phyloP scores from a whole-genome alignment of 31 red algal genomes.

The Porphyra umbilicalis region DNA sequence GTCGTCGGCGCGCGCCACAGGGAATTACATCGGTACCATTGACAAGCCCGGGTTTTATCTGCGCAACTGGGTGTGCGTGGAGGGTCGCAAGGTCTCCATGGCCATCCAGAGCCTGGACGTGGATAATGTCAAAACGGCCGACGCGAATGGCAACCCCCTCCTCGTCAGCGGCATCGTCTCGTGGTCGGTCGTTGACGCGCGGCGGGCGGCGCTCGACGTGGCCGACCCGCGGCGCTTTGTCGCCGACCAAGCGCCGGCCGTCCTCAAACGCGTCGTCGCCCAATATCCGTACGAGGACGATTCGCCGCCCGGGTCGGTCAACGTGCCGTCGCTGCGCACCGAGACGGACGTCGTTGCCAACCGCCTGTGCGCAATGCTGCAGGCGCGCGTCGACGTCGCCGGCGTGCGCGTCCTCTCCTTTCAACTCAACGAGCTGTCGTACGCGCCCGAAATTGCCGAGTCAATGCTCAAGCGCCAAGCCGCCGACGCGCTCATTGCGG shows the following conservation, averaged over 20 bases:
- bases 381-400: constrained; percentile 34
- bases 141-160: constrained; percentile 43
- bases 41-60: constrained; percentile 66
- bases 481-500: constrained; percentile 56
- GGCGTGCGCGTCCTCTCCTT: constrained; percentile 54
- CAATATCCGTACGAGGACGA: constrained; percentile 58
- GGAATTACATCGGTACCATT: constrained; percentile 68
- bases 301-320: not conserved
- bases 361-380: constrained; percentile 43
- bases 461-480: constrained; percentile 71
- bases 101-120: constrained; percentile 46
- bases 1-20: too few relatives aligned
- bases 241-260: constrained; percentile 54
- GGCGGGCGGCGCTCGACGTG: constrained; percentile 67
- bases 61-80: constrained; percentile 30
- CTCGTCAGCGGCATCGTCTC: constrained; percentile 64
- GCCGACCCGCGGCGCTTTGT: constrained; percentile 47
- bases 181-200: constrained; percentile 38
- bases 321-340: constrained; percentile 23
- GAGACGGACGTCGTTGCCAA: constrained; percentile 34
- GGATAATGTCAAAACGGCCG: constrained; percentile 49
- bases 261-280: constrained; percentile 63
- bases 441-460: constrained; percentile 72
- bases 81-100: constrained; percentile 32
- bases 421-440: constrained; percentile 56